Conservation (phyloP, 257 asterid species). For the Marsdenia floribunda region DNA sequence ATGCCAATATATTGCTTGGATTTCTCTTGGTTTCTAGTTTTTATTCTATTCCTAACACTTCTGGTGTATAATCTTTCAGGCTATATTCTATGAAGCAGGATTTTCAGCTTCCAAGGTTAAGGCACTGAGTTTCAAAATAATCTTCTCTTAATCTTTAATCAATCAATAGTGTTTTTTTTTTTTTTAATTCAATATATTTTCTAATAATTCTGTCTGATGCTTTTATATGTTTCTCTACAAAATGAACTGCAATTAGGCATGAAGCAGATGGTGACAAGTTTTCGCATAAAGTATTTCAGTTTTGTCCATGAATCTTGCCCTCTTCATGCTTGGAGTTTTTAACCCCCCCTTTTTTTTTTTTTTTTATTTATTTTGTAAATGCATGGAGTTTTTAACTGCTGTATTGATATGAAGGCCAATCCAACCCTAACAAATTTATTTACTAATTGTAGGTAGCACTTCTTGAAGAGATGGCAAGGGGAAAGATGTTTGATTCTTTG, state of each 20-base stretch:
- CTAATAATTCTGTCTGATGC: neutral
- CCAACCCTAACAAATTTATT: slow-evolving; percentile 12
- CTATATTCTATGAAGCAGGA: slow-evolving; percentile 43
- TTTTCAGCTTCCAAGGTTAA: slow-evolving; percentile 65
- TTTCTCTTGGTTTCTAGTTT: neutral
- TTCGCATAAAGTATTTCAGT: neutral
- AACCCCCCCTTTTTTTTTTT: too few relatives aligned
- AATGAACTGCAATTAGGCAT: neutral
- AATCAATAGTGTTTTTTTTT: neutral
- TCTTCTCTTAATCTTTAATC: neutral
- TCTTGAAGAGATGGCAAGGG: slow-evolving; percentile 51
- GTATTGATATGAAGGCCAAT: neutral
- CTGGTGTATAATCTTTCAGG: slow-evolving; percentile 43
- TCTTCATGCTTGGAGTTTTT: slow-evolving; percentile 2
- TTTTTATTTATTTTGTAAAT: too few relatives aligned
- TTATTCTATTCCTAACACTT: slow-evolving; percentile 6
- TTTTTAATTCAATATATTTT: neutral
- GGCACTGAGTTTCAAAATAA: slow-evolving; percentile 18
- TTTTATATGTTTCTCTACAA: neutral
- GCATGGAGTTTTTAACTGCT: neutral
- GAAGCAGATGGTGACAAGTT: neutral
- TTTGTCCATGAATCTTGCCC: neutral
- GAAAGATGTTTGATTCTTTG: slow-evolving; percentile 38
- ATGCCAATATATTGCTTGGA: neutral
- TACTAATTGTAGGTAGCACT: slow-evolving; percentile 40